A percentile compares a stretch with the other conserved stretches of the same genome.
These are phyloP conservation scores for Tuber umbilicatum DNA, from an alignment of 495 filamentous ascomycete species.

Conservation along the genomic window DNA sequence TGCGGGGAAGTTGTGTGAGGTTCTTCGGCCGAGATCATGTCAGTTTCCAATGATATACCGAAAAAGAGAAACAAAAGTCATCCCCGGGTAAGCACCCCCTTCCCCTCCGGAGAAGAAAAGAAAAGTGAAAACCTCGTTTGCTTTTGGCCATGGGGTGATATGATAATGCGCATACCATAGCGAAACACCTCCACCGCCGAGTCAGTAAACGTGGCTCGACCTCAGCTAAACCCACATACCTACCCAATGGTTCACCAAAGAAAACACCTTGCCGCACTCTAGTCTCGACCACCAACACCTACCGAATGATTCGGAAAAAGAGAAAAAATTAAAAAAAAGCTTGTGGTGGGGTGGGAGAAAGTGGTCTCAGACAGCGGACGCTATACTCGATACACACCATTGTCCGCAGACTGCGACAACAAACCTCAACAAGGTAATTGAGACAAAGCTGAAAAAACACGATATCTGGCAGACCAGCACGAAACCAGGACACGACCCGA, in stretches of 20 bases:
- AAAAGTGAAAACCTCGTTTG: not conserved
- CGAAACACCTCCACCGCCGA: not conserved
- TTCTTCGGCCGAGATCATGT: not conserved
- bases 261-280: not conserved
- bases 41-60: not conserved
- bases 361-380: not conserved
- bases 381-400: slow-evolving; percentile 1
- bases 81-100: not conserved
- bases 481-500: not conserved
- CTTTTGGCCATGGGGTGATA: not conserved
- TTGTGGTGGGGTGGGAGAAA: not conserved
- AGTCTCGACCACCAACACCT: not conserved
- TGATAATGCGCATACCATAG: not conserved
- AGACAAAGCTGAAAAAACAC: slow-evolving; percentile 2
- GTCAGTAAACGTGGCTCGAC: not conserved
- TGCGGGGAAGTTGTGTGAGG: not conserved
- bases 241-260: not conserved
- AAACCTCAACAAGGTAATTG: not conserved
- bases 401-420: not conserved
- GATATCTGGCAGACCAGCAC: not conserved
- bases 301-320: not conserved
- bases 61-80: not conserved
- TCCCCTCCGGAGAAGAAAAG: not conserved
- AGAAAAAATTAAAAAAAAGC: not conserved
- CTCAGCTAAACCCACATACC: not conserved